These are phyloP conservation scores for Fusarium sororula DNA, from an alignment of 2,329 filamentous ascomycete genomes.

Conservation along the genomic window DNA sequence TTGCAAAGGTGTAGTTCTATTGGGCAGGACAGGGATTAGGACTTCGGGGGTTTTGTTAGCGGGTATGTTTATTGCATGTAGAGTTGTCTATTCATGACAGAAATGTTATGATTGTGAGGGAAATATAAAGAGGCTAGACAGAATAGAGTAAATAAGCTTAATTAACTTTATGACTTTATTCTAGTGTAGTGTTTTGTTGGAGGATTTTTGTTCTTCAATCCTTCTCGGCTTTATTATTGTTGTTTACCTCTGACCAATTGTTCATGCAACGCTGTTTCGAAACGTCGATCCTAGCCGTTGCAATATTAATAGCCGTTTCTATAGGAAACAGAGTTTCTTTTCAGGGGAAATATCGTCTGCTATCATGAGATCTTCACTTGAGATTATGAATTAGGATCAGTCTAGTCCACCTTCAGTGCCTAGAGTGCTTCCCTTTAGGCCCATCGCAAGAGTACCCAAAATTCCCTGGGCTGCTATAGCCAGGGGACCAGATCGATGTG, in stretches of 20 bases:
- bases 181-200: too few species aligned
- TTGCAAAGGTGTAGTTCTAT: conserved; percentile 26
- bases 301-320: not conserved
- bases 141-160: not conserved
- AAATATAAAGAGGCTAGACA: not conserved
- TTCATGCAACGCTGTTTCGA: not conserved
- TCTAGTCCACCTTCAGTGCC: not conserved
- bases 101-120: not conserved
- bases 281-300: not conserved
- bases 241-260: not conserved
- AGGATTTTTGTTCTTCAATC: not conserved
- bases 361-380: not conserved
- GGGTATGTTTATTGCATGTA: conserved; percentile 19
- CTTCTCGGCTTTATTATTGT: not conserved
- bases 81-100: not conserved
- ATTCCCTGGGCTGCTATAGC: not conserved
- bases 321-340: not conserved
- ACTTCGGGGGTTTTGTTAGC: conserved; percentile 1
- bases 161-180: not conserved
- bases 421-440: not conserved
- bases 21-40: conserved; percentile 14
- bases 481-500: not conserved
- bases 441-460: not conserved
- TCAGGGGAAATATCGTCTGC: not conserved
- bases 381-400: not conserved